Evolutionary conservation across 352 stramenopile species (phyloP).

Genomic region (Globisporangium solare): DNA sequence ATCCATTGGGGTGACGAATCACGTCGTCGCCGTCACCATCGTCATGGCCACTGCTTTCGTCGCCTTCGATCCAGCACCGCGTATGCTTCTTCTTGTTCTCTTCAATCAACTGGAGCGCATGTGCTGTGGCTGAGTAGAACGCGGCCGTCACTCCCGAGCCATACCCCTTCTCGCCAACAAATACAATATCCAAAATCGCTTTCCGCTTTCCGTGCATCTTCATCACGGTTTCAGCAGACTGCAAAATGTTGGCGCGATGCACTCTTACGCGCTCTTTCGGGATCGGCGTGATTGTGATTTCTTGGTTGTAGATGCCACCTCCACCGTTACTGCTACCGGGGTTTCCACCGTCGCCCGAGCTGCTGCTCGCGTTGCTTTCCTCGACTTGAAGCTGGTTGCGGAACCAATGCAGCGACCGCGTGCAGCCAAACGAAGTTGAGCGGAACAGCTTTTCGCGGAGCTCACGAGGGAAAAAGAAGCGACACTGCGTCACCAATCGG

Average conservation of each 20-base stretch:
- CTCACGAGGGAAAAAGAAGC: conserved; percentile 78
- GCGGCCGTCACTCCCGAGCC: conserved; percentile 78
- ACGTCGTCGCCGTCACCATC: conserved; percentile 28
- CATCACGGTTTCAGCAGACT: conserved; percentile 75
- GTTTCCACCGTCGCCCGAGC: conserved; percentile 13
- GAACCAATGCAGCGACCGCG: conserved; percentile 78
- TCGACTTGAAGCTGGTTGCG: conserved; percentile 64
- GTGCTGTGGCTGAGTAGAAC: conserved; percentile 78
- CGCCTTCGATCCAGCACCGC: conserved; percentile 57
- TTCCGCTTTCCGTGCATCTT: conserved; percentile 84
- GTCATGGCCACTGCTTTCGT: conserved; percentile 16
- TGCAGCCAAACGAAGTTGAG: conserved; percentile 76
- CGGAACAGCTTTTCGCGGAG: conserved; percentile 71
- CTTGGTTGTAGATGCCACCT: conserved; percentile 61
- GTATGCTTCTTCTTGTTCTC: conserved; percentile 36
- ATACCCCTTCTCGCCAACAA: conserved; percentile 83
- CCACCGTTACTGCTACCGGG: conserved; percentile 12
- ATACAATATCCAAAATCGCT: conserved; percentile 80
- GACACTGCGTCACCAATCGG: conserved; percentile 63
- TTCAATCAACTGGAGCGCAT: conserved; percentile 49
- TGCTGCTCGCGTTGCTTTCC: conserved; percentile 19
- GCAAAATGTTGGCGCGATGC: conserved; percentile 65
- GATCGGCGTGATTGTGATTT: conserved; percentile 79
- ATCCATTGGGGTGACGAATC: conserved; percentile 72
- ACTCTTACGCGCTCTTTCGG: conserved; percentile 87